Conservation (phyloP, 2,329 filamentous ascomycete genomes). For the Byssothecium circinans region DNA sequence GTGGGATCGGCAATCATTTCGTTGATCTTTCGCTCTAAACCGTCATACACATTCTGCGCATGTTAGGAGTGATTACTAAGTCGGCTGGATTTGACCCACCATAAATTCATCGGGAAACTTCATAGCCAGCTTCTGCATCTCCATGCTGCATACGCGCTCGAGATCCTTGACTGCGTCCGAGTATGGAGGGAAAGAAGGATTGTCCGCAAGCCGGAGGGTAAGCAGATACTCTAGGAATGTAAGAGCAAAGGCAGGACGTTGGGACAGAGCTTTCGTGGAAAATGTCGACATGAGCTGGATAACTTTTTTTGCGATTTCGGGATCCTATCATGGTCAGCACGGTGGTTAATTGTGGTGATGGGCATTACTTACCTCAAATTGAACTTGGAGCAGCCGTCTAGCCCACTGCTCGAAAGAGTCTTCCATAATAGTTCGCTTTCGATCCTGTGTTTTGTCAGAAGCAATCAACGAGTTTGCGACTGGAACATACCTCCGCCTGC, state of each 20-base stretch:
- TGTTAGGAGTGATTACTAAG: conserved; percentile 16
- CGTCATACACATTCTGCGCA: conserved; percentile 74
- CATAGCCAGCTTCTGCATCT: conserved; percentile 83
- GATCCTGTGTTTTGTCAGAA: conserved; percentile 34
- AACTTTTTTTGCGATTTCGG: conserved; percentile 77
- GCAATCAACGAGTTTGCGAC: neutral
- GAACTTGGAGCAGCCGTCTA: conserved; percentile 67
- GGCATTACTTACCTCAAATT: conserved; percentile 63
- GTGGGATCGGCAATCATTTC: conserved; percentile 74
- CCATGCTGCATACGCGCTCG: conserved; percentile 79
- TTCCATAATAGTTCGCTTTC: conserved; percentile 61
- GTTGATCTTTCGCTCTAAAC: conserved; percentile 79
- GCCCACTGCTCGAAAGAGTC: conserved; percentile 72
- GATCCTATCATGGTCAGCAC: conserved; percentile 55
- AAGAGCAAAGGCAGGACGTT: conserved; percentile 78
- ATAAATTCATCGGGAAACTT: conserved; percentile 91
- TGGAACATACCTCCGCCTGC: conserved; percentile 33
- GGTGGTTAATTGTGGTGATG: no score
- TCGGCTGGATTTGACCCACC: conserved; percentile 48
- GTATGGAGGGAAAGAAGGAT: conserved; percentile 71
- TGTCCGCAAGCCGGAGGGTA: conserved; percentile 74
- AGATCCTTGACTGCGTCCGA: conserved; percentile 89
- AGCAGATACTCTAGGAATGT: conserved; percentile 90
- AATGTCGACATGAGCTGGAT: conserved; percentile 83
- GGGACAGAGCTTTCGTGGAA: conserved; percentile 77